A percentile compares a stretch with the other conserved stretches of the same genome.
Conservation (phyloP, 129 eudicot species). For the Arctium minus region DNA sequence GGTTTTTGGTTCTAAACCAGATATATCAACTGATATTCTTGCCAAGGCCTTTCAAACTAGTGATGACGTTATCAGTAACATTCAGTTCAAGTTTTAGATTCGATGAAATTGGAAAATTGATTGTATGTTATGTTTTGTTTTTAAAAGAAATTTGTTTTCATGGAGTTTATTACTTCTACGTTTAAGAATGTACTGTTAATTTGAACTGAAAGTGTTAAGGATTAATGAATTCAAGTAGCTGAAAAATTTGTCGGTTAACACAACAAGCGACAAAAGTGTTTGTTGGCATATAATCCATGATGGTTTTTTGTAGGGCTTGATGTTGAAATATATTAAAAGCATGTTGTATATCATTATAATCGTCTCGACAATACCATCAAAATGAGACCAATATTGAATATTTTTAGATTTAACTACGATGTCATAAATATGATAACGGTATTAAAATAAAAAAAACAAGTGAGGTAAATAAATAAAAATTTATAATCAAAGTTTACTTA, state of each 20-base stretch:
- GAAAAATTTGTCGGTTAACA: not conserved
- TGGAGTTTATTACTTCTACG: not conserved
- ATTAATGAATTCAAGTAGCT: not conserved
- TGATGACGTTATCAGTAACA: slow-evolving; percentile 6
- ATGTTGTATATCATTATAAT: too few relatives aligned
- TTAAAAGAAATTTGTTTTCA: not conserved
- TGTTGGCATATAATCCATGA: too few relatives aligned
- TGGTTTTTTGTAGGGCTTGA: too few relatives aligned
- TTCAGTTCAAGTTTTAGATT: slow-evolving; percentile 9
- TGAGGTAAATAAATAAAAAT: too few relatives aligned
- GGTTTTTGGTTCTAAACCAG: slow-evolving; percentile 35
- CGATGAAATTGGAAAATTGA: not conserved
- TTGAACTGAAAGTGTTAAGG: not conserved
- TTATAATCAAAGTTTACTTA: too few relatives aligned
- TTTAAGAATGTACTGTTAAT: not conserved
- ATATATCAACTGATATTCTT: slow-evolving; percentile 31
- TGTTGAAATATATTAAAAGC: too few relatives aligned
- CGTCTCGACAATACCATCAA: too few relatives aligned
- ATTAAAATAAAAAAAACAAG: too few relatives aligned
- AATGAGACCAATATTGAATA: too few relatives aligned
- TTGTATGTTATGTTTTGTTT: not conserved
- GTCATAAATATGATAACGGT: too few relatives aligned
- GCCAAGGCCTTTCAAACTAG: slow-evolving; percentile 34
- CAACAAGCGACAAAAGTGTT: too few relatives aligned
- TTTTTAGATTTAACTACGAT: too few relatives aligned